Base-by-base conservation (phyloP, 257 asterid genomes). In the Ballota nigra region DNA sequence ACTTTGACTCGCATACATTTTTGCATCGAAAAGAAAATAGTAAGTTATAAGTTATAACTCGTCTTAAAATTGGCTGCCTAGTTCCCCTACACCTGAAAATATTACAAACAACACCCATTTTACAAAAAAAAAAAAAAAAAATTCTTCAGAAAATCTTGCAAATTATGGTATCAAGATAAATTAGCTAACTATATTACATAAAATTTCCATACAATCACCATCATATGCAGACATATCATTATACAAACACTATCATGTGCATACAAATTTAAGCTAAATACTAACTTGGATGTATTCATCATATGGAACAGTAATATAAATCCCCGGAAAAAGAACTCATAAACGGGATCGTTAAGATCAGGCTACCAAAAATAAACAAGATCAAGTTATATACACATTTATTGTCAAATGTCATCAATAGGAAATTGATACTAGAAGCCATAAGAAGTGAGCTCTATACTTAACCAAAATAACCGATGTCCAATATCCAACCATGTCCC, bases 401-500 rank as follows among this genome's bases (percentile, higher is more conserved):
- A 60, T 60, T 60, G 10, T 13, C 24, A 23, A 60, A 4, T n/a
- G 43, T 31, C 66, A 31, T 31, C 45, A 60, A 59, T 45, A 16
- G 55, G 43, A 60, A 29, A 29, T 8, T 31, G 66, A 60, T 60
- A 6, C 19, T 31, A 7, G 66, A 60, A 23, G 45, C 45, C 66
- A 60, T 29, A 8, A 60, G 38, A 60, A 43, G 52, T 13, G 52
- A 43, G 52, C 52, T 43, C 52, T 43, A 36, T 33, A 33, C 69
- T 70, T 6, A 53, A 47, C 19, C 23, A 67, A 4, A 51, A 69
- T 49, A 36, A 69, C 12, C 68, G 65, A 73, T 20, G 20, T n/a
- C 6, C 3, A n/a, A 73, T 20, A 8, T n/a, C 6, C 3, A n/a
- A 47, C 55, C 55, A 47, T 16, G 55, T 47, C 55, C 0, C 55